Evolutionary conservation across 192 early-diverging fungal species (phyloP).

Genomic region (Lobosporangium transversale): DNA sequence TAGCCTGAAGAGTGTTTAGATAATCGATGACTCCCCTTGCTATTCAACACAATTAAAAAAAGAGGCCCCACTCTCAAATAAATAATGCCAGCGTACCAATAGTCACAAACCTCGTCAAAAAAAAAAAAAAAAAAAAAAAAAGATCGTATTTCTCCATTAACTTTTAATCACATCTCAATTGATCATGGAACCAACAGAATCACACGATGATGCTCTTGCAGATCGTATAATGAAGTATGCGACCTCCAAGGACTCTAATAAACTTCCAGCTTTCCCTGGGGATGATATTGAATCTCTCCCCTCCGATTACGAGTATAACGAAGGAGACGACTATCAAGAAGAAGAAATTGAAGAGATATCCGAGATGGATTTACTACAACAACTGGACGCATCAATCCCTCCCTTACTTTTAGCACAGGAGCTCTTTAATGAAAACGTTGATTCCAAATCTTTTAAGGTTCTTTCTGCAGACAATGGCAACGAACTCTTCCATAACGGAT

Average conservation of each 20-base stretch:
- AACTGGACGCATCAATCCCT: slow-evolving; percentile 54
- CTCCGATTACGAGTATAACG: slow-evolving; percentile 63
- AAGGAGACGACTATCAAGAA: slow-evolving; percentile 39
- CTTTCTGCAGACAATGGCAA: slow-evolving; percentile 43
- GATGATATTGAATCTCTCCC: slow-evolving; percentile 62
- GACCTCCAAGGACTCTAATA: slow-evolving; percentile 13
- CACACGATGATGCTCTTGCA: slow-evolving; percentile 46
- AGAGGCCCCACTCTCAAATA: no score
- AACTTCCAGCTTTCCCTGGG: slow-evolving; percentile 57
- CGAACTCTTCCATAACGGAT: slow-evolving; percentile 57
- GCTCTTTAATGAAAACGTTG: slow-evolving; percentile 58
- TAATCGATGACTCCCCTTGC: not conserved
- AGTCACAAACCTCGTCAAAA: no score
- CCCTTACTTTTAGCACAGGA: slow-evolving; percentile 54
- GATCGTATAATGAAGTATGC: slow-evolving; percentile 52
- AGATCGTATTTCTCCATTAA: no score
- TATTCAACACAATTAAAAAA: no score
- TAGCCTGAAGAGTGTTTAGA: not conserved
- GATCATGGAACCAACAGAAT: slow-evolving; percentile 38
- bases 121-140: not conserved
- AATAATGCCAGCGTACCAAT: not conserved
- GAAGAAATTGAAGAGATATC: slow-evolving; percentile 64
- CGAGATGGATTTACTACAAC: slow-evolving; percentile 58
- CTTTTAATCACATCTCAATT: no score
- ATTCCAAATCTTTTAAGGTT: slow-evolving; percentile 43